Percentiles rank a stretch among this genome's conserved stretches.
phyloP scores from a whole-genome alignment of 2,329 filamentous ascomycete species.

The Fusarium armeniacum region DNA sequence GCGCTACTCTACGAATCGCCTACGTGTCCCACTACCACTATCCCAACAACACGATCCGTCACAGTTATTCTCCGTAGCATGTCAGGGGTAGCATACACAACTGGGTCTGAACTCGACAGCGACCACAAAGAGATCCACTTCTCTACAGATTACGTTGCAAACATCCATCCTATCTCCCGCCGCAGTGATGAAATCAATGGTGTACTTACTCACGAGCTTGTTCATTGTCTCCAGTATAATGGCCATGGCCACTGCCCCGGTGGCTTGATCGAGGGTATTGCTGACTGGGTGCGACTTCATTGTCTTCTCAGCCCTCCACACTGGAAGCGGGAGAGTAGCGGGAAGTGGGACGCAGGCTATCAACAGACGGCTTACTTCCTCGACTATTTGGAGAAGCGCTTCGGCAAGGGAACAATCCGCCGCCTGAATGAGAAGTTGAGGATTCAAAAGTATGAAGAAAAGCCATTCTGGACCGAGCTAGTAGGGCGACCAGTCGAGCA shows the following conservation, averaged over 20 bases:
- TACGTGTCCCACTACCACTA: slow-evolving; percentile 57
- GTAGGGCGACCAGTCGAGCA: slow-evolving; percentile 75
- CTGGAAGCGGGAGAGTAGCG: slow-evolving; percentile 74
- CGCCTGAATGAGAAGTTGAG: slow-evolving; percentile 77
- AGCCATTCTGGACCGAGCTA: slow-evolving; percentile 76
- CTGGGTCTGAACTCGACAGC: slow-evolving; percentile 79
- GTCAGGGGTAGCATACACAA: slow-evolving; percentile 91
- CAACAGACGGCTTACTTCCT: slow-evolving; percentile 93
- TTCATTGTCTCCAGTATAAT: slow-evolving; percentile 93
- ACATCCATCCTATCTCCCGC: slow-evolving; percentile 59
- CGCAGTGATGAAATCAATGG: slow-evolving; percentile 77
- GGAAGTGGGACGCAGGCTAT: slow-evolving; percentile 90
- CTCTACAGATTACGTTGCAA: slow-evolving; percentile 79
- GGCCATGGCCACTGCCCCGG: slow-evolving; percentile 72
- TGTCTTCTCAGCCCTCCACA: slow-evolving; percentile 82
- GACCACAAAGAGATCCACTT: slow-evolving; percentile 97
- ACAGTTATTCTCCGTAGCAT: slow-evolving; percentile 86
- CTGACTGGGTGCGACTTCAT: slow-evolving; percentile 89
- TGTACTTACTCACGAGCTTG: slow-evolving; percentile 91
- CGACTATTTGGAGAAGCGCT: slow-evolving; percentile 82
- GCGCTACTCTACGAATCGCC: slow-evolving; percentile 76
- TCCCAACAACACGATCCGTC: slow-evolving; percentile 82
- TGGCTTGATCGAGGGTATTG: slow-evolving; percentile 90
- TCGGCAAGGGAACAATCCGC: slow-evolving; percentile 70
- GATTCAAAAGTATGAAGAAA: slow-evolving; percentile 73